A percentile compares a stretch with the other conserved stretches of the same genome.
phyloP scores from a whole-genome alignment of 768 basidiomycete species.

The Rossbeevera mucosa region DNA sequence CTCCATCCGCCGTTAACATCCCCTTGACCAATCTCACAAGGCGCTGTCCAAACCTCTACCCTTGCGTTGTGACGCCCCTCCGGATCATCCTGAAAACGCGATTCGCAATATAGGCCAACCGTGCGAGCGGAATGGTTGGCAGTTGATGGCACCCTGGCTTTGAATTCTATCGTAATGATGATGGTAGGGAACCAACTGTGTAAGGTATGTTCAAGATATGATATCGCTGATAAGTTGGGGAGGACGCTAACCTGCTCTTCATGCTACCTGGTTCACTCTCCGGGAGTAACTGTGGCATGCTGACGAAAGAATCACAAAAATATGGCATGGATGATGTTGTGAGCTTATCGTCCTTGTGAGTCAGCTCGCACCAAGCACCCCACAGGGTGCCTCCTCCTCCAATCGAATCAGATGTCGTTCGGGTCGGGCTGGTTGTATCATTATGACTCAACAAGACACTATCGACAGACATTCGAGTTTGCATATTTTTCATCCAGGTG shows the following conservation, averaged over 20 bases:
- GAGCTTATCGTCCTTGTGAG: slow-evolving; percentile 44
- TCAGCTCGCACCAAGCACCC: slow-evolving; percentile 50
- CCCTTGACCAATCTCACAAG: slow-evolving; percentile 48
- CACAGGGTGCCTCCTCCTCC: slow-evolving; percentile 55
- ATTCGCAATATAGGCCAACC: slow-evolving; percentile 51
- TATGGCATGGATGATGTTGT: slow-evolving; percentile 49
- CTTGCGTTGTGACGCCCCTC: slow-evolving; percentile 54
- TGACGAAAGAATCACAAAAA: slow-evolving; percentile 51
- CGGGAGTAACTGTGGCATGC: slow-evolving; percentile 46
- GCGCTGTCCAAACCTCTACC: slow-evolving; percentile 66
- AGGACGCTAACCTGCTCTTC: slow-evolving; percentile 12
- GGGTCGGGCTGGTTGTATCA: slow-evolving; percentile 30
- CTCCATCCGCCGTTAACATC: slow-evolving; percentile 46
- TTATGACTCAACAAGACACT: slow-evolving; percentile 38
- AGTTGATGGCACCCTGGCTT: slow-evolving; percentile 50
- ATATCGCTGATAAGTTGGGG: not conserved
- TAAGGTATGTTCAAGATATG: not conserved
- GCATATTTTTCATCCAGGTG: slow-evolving; percentile 35
- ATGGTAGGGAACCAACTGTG: slow-evolving; percentile 62
- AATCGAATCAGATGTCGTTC: slow-evolving; percentile 37
- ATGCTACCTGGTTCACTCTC: slow-evolving; percentile 36
- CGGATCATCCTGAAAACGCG: slow-evolving; percentile 50
- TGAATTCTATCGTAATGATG: slow-evolving; percentile 58
- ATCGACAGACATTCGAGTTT: slow-evolving; percentile 40
- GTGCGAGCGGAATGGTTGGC: slow-evolving; percentile 43